Evolutionary conservation across 2,329 filamentous ascomycete species (phyloP), one percentile per base, ranked within the genome.

Genomic region (Fusarium sp.): DNA sequence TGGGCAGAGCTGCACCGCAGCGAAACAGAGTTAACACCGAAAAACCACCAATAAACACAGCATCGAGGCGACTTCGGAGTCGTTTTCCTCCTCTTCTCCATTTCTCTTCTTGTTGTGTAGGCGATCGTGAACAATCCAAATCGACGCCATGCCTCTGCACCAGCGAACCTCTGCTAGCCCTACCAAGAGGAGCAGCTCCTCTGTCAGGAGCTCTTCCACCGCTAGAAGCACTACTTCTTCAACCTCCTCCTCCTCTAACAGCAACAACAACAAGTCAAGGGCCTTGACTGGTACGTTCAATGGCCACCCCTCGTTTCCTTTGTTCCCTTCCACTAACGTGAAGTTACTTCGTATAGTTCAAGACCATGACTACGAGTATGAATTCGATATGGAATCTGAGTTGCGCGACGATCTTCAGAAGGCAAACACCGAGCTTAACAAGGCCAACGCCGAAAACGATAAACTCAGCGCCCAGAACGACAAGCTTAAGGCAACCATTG

Each of bases 1-100:
- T 75, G 72, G 72, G 72, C 72, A 75, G 72, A 64, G 70, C 72
- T 75, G 72, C 71, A 73, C 65, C 71, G 70, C 72, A 74, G 72
- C 69, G 45, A 59, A 51, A 67, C 58, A 63, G 63, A 58, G 62
- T 65, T 46, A 50, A 65, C 59, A 54, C 47, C 62, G 61, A 36
- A 64, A 65, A 72, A 74, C 58, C 69, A 68, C 53, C 55, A 62
- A 57, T 38, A 57, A 67, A 64, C 63, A 61, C 58, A 70, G 40
- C 53, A 65, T 65, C 57, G 51, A 58, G 67, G 57, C 62, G 53
- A 62, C 56, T 66, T 60, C 46, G 68, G 61, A 42, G 65, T 69
- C 68, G 40, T 42, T 46, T 50, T 36, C 47, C 51, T 41, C 47
- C 20, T 46, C 50, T 41, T 52, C 28, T 49, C 44, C 63, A 62